Base-by-base conservation (phyloP, 2,329 filamentous ascomycete species). In the Apiospora arundinis region DNA sequence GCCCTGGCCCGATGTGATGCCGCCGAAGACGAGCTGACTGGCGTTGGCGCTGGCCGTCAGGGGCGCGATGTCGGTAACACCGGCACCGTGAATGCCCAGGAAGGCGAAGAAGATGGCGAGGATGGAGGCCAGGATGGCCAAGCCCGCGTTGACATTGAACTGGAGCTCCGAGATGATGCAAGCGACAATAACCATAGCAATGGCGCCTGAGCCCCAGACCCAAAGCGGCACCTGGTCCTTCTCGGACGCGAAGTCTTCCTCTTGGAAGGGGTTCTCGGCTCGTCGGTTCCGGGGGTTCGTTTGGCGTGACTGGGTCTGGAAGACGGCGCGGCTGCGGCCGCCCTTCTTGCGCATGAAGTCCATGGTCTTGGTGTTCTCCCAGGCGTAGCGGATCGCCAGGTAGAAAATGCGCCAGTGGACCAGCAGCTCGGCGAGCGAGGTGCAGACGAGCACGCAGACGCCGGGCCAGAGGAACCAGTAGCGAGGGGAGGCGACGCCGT, bases 21-120 rank as follows among this genome's bases (percentile, higher is more conserved):
- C 91, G 74, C 91, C 91, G 66, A 91, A 90, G 69, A 92, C 85
- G 70, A 92, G 88, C 82, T 92, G 91, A 1, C 90, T 91, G 4
- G 91, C 91, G 81, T 92, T 93, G 74, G 90, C 87, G 0, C 89
- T 89, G 4, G 91, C 90, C 2, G 91, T 92, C 4, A 92, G 83
- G 0, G 91, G 91, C 0, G 90, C 90, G 74, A 87, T 87, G 75
- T 91, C 89, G n/a, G 86, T 89, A 23, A 88, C 86, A 71, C 86
- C 89, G 42, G 86, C 85, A 77, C 88, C 89, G 78, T 91, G 88
- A 73, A 90, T 88, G 67, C 88, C 88, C 25, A 91, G 82, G 82
- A 90, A 89, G 52, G 87, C 87, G 80, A 91, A 91, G 76, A 91
- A 82, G 82, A 91, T 89, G 71, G 87, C 86, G 46, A 91, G 82